A percentile compares a stretch with the other conserved stretches of the same genome.
Evolutionary conservation across 129 eudicot species (phyloP).

Genomic region (Lonicera japonica): DNA sequence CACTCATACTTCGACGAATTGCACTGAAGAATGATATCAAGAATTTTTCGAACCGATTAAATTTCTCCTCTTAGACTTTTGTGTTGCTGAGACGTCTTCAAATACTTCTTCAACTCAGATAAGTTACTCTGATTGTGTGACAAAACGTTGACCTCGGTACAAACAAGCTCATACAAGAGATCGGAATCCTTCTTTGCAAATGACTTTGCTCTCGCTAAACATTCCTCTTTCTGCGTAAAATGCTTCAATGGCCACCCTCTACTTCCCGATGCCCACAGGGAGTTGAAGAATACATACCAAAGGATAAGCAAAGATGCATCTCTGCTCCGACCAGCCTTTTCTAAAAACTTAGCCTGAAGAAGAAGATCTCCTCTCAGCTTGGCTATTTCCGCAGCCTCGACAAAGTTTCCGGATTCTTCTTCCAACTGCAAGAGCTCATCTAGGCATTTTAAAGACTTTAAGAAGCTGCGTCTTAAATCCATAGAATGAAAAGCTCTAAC

Average conservation of each 20-base stretch:
- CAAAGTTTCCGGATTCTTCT: slow-evolving; percentile 54
- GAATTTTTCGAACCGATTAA: slow-evolving; percentile 27
- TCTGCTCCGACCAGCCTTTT: slow-evolving; percentile 31
- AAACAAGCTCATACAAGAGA: slow-evolving; percentile 25
- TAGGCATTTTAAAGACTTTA: slow-evolving; percentile 38
- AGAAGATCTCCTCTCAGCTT: slow-evolving; percentile 43
- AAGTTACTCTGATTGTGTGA: slow-evolving; percentile 29
- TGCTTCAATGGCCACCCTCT: slow-evolving; percentile 62
- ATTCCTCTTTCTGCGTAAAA: slow-evolving; percentile 33
- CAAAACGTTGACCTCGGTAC: slow-evolving; percentile 35
- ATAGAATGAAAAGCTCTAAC: slow-evolving; percentile 45
- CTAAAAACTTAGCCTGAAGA: slow-evolving; percentile 51
- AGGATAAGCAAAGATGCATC: slow-evolving; percentile 32
- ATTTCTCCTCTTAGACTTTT: slow-evolving; percentile 35
- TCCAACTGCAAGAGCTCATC: slow-evolving; percentile 62
- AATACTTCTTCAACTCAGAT: slow-evolving; percentile 24
- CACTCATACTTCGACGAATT: slow-evolving; percentile 39
- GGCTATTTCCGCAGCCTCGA: slow-evolving; percentile 62
- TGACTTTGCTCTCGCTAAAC: slow-evolving; percentile 34
- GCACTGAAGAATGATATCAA: slow-evolving; percentile 32
- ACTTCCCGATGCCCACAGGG: slow-evolving; percentile 39
- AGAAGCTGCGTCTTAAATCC: slow-evolving; percentile 47
- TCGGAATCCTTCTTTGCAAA: slow-evolving; percentile 26
- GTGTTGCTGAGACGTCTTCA: slow-evolving; percentile 22
- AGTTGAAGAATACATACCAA: slow-evolving; percentile 29